Percentiles rank a stretch among this genome's conserved stretches.
Conservation (phyloP, 257 asterid species). For the Solanum pinnatisectum region DNA sequence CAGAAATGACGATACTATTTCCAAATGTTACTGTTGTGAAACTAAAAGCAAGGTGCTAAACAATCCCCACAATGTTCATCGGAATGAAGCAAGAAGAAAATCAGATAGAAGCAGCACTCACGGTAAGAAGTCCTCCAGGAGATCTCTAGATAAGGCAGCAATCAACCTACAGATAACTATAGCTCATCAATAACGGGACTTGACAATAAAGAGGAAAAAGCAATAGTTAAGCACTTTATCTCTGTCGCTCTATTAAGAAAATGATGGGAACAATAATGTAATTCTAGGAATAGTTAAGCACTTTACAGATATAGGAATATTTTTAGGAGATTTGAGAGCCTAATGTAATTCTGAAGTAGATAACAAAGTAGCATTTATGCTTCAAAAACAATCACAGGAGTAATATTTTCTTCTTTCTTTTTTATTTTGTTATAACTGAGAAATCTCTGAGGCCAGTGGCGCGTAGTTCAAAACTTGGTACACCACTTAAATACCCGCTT, state of each 20-base stretch:
- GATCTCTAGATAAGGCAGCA: constrained; percentile 86
- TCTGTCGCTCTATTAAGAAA: background rate
- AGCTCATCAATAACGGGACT: background rate
- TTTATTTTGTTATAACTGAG: background rate
- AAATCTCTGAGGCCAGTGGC: background rate
- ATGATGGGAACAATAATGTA: background rate
- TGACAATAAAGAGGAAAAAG: background rate
- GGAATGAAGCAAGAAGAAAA: background rate
- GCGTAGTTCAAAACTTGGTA: background rate
- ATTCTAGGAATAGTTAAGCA: background rate
- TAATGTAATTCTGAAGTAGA: background rate
- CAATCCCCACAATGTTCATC: background rate
- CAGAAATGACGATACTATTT: background rate
- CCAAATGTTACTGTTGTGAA: background rate
- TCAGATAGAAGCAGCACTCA: constrained; percentile 31
- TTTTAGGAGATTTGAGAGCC: background rate
- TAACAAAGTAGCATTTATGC: background rate
- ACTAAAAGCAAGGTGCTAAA: background rate
- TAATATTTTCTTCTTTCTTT: background rate
- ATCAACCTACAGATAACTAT: constrained; percentile 48
- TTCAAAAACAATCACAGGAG: background rate
- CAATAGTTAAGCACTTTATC: background rate
- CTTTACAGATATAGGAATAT: background rate
- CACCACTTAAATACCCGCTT: background rate
- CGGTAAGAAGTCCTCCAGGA: constrained; percentile 69